Evolutionary conservation across 768 basidiomycete species (phyloP).

Genomic region (Sporobolomyces roseus): DNA sequence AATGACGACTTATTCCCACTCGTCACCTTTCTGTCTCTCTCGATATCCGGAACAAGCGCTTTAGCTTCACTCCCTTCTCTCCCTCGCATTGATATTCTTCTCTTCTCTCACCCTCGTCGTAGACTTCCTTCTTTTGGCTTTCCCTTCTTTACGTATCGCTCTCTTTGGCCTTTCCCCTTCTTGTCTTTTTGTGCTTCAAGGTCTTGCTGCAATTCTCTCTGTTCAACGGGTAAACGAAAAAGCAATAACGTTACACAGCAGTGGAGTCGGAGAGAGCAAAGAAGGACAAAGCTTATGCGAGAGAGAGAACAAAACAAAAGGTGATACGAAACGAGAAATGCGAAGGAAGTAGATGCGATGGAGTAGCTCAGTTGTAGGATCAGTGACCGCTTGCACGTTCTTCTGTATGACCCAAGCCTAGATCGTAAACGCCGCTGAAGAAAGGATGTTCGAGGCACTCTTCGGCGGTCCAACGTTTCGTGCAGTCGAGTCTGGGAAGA

Average conservation of each 20-base stretch:
- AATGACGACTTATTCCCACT: background rate
- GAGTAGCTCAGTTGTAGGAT: no score
- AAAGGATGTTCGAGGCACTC: slow-evolving; percentile 76
- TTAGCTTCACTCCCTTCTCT: background rate
- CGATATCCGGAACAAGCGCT: slow-evolving; percentile 11
- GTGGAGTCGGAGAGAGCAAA: no score
- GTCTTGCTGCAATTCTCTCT: no score
- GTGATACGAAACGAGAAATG: background rate
- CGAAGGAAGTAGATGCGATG: background rate
- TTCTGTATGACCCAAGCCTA: slow-evolving; percentile 30
- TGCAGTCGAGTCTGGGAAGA: slow-evolving; percentile 58
- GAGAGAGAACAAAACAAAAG: background rate
- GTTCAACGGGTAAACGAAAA: no score
- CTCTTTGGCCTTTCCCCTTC: background rate
- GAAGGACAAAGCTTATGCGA: background rate
- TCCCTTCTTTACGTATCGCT: background rate
- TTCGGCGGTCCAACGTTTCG: slow-evolving; percentile 71
- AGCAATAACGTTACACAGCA: no score
- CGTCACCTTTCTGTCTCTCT: background rate
- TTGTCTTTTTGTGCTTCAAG: background rate
- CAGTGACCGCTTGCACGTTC: background rate
- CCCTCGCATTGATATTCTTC: slow-evolving; percentile 2
- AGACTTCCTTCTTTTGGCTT: background rate
- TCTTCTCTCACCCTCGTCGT: background rate
- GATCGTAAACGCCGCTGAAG: slow-evolving; percentile 50